Base-by-base conservation (phyloP, 805 yeast species). In the Metschnikowia cubensis region DNA sequence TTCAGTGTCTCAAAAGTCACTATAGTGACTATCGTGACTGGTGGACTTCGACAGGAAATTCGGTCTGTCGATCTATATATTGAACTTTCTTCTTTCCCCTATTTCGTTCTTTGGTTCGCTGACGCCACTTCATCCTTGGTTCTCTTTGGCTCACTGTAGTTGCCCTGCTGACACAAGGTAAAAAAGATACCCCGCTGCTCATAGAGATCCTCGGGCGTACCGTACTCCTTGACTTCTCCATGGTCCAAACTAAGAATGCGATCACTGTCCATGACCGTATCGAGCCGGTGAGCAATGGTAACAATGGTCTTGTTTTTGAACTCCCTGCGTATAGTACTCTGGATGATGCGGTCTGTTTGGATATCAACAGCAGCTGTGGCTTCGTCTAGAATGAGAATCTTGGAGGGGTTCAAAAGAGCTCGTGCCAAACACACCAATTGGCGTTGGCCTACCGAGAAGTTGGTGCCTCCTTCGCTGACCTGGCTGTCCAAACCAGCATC, bases 151-250 rank as follows among this genome's bases (percentile, higher is more conserved):
- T 25, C 33, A n/a, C 34, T 47, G 53, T 63, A 62, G 8, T 74
- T 73, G 21, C 75, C 75, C 50, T 71, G 66, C 52, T 69, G 64
- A 65, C 87, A 83, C 39, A 84, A 68, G 49, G 69, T 64, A 63
- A 76, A 81, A 57, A 84, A 84, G 13, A 74, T 58, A 1, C 82
- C 68, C 2, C 65, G 61, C 32, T 70, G 59, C 44, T 79, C 61
- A 42, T 83, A 60, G 49, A 84, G 65, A 11, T 62, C 69, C 6
- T 63, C 63, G 0, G 96, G 96, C 53, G 51, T 17, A 47, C 58
- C 64, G 32, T 53, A 63, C 47, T 63, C 66, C 37, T 48, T 50
- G 6, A 63, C 62, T 21, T 54, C 50, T 1, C 67, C 67, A 15
- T 54, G 50, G 44, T 59, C 65, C 49, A 63, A 55, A 5, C 62